phyloP scores from a whole-genome alignment of 805 yeast genomes.

The Yueomyces sinensis region DNA sequence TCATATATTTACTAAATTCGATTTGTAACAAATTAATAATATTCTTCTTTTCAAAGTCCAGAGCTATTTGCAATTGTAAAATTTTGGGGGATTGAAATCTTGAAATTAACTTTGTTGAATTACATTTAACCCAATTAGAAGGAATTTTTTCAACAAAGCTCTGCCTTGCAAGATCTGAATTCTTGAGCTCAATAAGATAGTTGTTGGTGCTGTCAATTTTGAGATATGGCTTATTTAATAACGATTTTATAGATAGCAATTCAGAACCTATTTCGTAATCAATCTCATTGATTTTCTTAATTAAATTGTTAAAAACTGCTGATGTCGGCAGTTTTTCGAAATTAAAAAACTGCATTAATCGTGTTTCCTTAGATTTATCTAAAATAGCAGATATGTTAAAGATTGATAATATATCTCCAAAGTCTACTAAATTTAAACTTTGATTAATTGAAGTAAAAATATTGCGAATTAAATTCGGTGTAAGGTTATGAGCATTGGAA shows the following conservation, averaged over 20 bases:
- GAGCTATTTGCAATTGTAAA: too few species aligned
- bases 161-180: too few species aligned
- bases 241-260: constrained; percentile 30
- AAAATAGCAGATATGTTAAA: constrained; percentile 41
- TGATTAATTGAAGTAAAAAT: constrained; percentile 29
- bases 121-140: constrained; percentile 61
- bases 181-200: constrained; percentile 64
- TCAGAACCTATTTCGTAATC: constrained; percentile 40
- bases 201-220: constrained; percentile 52
- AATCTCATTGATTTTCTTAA: constrained; percentile 31
- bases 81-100: constrained; percentile 66
- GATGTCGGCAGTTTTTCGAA: constrained; percentile 26
- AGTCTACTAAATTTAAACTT: constrained; percentile 19
- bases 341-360: constrained; percentile 32
- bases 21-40: constrained; percentile 25
- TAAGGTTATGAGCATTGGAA: constrained; percentile 25
- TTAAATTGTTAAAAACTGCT: constrained; percentile 31
- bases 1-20: too few species aligned
- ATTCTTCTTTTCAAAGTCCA: constrained; percentile 19
- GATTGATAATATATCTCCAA: constrained; percentile 31
- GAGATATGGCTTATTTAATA: constrained; percentile 44
- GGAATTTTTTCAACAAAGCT: constrained; percentile 51
- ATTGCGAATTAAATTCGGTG: not conserved
- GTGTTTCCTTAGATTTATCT: constrained; percentile 33
- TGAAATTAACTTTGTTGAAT: constrained; percentile 52